A percentile compares a stretch with the other conserved stretches of the same genome.
phyloP scores from a whole-genome alignment of 208 protist genomes.

The Trypanosoma vivax region DNA sequence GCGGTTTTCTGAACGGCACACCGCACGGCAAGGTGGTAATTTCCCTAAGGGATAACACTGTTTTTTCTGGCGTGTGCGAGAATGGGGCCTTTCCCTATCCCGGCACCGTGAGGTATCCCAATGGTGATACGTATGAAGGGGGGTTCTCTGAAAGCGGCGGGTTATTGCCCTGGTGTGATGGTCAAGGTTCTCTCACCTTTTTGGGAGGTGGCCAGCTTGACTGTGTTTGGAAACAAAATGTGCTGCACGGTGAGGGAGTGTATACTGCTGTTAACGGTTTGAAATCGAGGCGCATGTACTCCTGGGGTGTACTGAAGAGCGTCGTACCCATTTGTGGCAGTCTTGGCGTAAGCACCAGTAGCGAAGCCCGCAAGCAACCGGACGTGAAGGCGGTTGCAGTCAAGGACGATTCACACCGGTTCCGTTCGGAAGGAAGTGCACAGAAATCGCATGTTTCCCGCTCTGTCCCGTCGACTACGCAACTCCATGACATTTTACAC shows the following conservation, averaged over 20 bases:
- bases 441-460: too few species aligned
- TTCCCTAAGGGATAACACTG: neutral
- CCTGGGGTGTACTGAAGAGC: conserved; percentile 44
- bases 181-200: conserved; percentile 60
- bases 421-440: too few species aligned
- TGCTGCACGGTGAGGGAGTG: conserved; percentile 62
- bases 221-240: conserved; percentile 76
- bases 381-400: too few species aligned
- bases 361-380: too few species aligned
- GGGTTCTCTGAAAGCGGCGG: conserved; percentile 24
- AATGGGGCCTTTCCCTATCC: conserved; percentile 19
- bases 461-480: too few species aligned
- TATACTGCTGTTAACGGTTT: conserved; percentile 49
- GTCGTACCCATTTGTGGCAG: neutral
- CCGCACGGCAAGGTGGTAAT: conserved; percentile 34
- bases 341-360: too few species aligned
- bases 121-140: conserved; percentile 66
- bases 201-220: conserved; percentile 58
- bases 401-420: too few species aligned
- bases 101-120: conserved; percentile 51
- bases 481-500: too few species aligned
- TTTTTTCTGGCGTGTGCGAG: conserved; percentile 47
- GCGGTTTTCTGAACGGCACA: conserved; percentile 50
- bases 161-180: conserved; percentile 57
- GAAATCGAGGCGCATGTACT: conserved; percentile 39